Percentiles rank a stretch among this genome's conserved stretches.
Evolutionary conservation across 2,329 filamentous ascomycete genomes (phyloP).

Genomic region (Fusarium torulosum): DNA sequence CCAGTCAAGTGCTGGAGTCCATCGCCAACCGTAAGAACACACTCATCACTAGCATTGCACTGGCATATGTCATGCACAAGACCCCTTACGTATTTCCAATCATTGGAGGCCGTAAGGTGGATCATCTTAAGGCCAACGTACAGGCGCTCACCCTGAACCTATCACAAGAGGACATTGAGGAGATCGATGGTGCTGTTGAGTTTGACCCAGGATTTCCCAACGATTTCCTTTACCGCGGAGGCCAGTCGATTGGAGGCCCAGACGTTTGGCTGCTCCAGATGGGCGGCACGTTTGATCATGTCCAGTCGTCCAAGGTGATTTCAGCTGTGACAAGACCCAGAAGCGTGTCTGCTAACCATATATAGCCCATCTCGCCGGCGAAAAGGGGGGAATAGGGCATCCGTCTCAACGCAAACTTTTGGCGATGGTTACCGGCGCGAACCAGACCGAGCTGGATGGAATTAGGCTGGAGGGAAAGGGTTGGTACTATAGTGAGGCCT

Average conservation of each 20-base stretch:
- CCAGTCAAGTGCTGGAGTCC: slow-evolving; percentile 61
- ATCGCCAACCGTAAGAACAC: slow-evolving; percentile 62
- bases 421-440: slow-evolving; percentile 51
- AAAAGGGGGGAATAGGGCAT: slow-evolving; percentile 59
- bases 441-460: slow-evolving; percentile 20
- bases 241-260: slow-evolving; percentile 54
- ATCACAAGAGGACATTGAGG: slow-evolving; percentile 70
- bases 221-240: slow-evolving; percentile 65
- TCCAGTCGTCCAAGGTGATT: slow-evolving; percentile 56
- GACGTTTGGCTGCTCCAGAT: slow-evolving; percentile 61
- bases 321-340: not conserved
- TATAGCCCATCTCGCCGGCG: slow-evolving; percentile 57
- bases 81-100: slow-evolving; percentile 80
- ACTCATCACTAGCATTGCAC: slow-evolving; percentile 64
- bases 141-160: slow-evolving; percentile 73
- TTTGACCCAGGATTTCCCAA: slow-evolving; percentile 78
- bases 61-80: slow-evolving; percentile 81
- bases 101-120: slow-evolving; percentile 75
- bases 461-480: slow-evolving; percentile 22
- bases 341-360: slow-evolving; percentile 4
- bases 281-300: slow-evolving; percentile 65
- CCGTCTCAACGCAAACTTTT: slow-evolving; percentile 50
- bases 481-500: slow-evolving; percentile 3
- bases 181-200: slow-evolving; percentile 71
- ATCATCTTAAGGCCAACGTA: slow-evolving; percentile 78